Evolutionary conservation across 352 stramenopile species (phyloP).

Genomic region (Pythium periplocum): DNA sequence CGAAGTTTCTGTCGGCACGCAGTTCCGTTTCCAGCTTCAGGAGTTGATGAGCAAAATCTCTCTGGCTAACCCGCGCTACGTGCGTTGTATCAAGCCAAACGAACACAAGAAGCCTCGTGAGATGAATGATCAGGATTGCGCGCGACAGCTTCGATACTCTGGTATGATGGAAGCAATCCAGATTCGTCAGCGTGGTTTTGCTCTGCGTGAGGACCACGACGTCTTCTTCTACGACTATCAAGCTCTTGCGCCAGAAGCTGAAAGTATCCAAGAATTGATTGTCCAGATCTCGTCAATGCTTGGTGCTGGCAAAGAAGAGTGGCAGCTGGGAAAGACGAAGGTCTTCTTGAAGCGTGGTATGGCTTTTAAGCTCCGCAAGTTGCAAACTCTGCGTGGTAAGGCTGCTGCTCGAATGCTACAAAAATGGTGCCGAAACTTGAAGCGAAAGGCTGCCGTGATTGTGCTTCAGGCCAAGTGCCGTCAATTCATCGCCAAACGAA

Average conservation of each 20-base stretch:
- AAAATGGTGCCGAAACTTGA: conserved; percentile 77
- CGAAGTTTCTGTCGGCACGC: conserved; percentile 81
- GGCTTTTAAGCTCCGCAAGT: conserved; percentile 75
- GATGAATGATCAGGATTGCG: conserved; percentile 79
- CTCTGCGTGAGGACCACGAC: conserved; percentile 84
- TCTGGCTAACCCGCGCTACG: conserved; percentile 80
- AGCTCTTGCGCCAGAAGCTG: conserved; percentile 71
- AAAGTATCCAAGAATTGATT: conserved; percentile 81
- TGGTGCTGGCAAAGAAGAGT: conserved; percentile 83
- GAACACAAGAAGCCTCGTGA: conserved; percentile 74
- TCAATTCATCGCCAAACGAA: conserved; percentile 57
- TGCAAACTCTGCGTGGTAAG: conserved; percentile 79
- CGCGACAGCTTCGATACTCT: conserved; percentile 87
- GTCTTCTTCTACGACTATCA: conserved; percentile 91
- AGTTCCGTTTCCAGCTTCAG: conserved; percentile 87
- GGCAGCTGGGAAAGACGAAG: conserved; percentile 86
- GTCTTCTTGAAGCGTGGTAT: conserved; percentile 82
- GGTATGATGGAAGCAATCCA: conserved; percentile 91
- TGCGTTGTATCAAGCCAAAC: conserved; percentile 88
- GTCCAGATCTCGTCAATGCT: conserved; percentile 83
- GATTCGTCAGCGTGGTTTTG: conserved; percentile 86
- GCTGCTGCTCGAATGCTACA: conserved; percentile 77
- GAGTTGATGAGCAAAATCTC: conserved; percentile 89
- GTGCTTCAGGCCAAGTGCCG: conserved; percentile 71
- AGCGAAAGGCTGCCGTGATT: conserved; percentile 45